phyloP scores from a whole-genome alignment of 2,329 filamentous ascomycete species.

The Colletotrichum agaves region DNA sequence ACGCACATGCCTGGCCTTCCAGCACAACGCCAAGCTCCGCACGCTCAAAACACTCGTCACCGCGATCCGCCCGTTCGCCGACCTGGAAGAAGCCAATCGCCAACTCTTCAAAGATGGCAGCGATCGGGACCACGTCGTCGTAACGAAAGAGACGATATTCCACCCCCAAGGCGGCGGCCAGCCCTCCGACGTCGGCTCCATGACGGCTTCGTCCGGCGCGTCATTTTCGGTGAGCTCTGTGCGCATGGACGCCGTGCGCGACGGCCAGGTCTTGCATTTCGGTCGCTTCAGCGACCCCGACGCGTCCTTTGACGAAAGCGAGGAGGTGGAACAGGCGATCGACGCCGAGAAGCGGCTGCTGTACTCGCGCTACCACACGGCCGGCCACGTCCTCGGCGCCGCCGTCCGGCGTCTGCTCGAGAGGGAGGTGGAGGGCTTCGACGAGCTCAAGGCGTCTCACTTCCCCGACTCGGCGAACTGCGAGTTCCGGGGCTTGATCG shows the following conservation, averaged over 20 bases:
- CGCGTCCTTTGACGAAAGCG: constrained; percentile 51
- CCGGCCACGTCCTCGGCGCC: constrained; percentile 76
- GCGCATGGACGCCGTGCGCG: constrained; percentile 61
- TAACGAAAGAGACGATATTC: constrained; percentile 76
- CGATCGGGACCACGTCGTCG: constrained; percentile 65
- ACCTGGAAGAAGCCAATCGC: constrained; percentile 62
- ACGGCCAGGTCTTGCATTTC: constrained; percentile 72
- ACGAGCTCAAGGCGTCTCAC: constrained; percentile 78
- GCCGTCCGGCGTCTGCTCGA: constrained; percentile 71
- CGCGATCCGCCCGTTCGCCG: constrained; percentile 59
- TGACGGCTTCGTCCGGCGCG: constrained; percentile 49
- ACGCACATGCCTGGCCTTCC: constrained; percentile 57
- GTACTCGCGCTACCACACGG: constrained; percentile 77
- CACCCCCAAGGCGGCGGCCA: constrained; percentile 81
- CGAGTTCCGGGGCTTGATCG: constrained; percentile 75
- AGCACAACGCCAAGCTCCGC: constrained; percentile 55
- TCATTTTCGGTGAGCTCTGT: constrained; percentile 66
- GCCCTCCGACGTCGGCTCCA: constrained; percentile 73
- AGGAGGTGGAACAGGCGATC: constrained; percentile 65
- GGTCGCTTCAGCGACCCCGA: constrained; percentile 60
- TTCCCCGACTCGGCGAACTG: constrained; percentile 74
- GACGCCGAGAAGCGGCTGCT: constrained; percentile 69
- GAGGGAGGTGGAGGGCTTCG: constrained; percentile 62
- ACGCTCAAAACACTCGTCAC: constrained; percentile 56
- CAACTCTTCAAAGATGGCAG: constrained; percentile 67